Percentiles rank a stretch among this genome's conserved stretches.
These are phyloP conservation scores for Plasmodium coatneyi DNA, from an alignment of 169 alveolate species.

Conservation along the genomic window DNA sequence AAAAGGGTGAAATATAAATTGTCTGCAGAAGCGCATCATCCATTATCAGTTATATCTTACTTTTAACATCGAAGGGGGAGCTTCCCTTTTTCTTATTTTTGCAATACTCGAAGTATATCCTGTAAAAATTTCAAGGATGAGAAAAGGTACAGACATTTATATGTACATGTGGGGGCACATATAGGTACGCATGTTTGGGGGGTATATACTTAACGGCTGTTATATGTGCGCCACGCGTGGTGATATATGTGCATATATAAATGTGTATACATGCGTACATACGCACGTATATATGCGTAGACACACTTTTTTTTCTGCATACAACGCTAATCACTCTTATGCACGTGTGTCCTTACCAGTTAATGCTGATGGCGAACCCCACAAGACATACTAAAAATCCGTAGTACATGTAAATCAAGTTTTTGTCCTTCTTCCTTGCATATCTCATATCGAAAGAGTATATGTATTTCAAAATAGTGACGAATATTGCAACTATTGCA, in stretches of 20 bases:
- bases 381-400: constrained; percentile 61
- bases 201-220: neutral
- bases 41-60: neutral
- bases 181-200: neutral
- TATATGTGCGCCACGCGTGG: neutral
- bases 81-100: constrained; percentile 20
- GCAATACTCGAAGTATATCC: constrained; percentile 48
- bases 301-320: neutral
- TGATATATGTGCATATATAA: neutral
- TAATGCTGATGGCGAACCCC: constrained; percentile 51
- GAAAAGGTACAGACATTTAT: neutral
- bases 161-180: neutral
- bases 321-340: neutral
- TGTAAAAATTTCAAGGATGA: neutral
- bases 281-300: neutral
- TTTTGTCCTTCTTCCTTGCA: neutral
- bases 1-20: neutral
- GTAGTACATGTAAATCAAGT: constrained; percentile 29
- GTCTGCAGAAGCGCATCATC: neutral
- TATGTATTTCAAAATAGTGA: constrained; percentile 34
- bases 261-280: neutral
- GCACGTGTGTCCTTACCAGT: constrained; percentile 47
- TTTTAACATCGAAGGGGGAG: constrained; percentile 29
- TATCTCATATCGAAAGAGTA: neutral
- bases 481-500: constrained; percentile 10